These are phyloP conservation scores for Chrysoporthe deuterocubensis DNA, from an alignment of 2,329 filamentous ascomycete genomes.

Conservation along the genomic window DNA sequence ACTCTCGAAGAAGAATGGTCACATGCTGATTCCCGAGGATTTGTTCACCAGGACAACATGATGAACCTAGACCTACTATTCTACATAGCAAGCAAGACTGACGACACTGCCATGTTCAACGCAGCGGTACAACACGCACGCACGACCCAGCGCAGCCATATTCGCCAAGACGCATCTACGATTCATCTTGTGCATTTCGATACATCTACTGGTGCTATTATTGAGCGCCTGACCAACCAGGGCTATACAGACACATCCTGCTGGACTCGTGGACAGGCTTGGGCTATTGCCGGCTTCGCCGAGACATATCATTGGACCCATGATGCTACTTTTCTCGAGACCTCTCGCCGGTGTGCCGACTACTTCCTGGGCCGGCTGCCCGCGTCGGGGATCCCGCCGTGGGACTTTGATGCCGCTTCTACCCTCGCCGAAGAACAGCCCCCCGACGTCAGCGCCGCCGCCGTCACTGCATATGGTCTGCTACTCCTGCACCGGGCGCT, in stretches of 20 bases:
- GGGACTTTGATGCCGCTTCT: conserved; percentile 48
- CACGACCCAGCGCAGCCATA: conserved; percentile 44
- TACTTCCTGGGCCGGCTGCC: conserved; percentile 49
- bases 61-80: background rate
- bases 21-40: background rate
- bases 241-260: conserved; percentile 48
- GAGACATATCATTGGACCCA: conserved; percentile 52
- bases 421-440: conserved; percentile 32
- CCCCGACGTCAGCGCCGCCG: conserved; percentile 43
- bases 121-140: conserved; percentile 45
- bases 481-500: background rate
- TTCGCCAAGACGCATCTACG: conserved; percentile 44
- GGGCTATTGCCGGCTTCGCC: conserved; percentile 52
- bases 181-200: conserved; percentile 36
- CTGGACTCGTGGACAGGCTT: conserved; percentile 54
- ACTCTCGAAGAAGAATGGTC: background rate
- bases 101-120: conserved; percentile 39
- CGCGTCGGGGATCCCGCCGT: conserved; percentile 46
- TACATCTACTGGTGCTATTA: conserved; percentile 29
- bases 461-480: conserved; percentile 41
- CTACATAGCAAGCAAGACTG: conserved; percentile 34
- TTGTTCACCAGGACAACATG: background rate
- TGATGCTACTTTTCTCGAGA: conserved; percentile 45
- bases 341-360: conserved; percentile 47
- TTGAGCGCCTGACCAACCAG: conserved; percentile 51